Conservation (phyloP, 495 filamentous ascomycete species). For the Lichina pygmaea region DNA sequence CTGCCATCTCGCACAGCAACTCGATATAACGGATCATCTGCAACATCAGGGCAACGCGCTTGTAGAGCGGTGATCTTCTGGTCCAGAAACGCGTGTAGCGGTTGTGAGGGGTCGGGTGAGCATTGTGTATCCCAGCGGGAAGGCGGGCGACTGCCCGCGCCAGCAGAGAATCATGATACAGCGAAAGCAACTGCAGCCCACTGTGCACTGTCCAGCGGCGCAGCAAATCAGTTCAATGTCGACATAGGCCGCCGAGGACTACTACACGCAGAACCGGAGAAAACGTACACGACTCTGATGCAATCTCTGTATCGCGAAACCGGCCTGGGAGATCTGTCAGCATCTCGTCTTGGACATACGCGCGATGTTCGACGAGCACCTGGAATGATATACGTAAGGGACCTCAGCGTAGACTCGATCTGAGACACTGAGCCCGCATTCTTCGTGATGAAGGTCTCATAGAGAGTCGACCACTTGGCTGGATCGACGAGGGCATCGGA, state of each 20-base stretch:
- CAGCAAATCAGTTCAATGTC: too few species aligned
- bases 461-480: slow-evolving; percentile 50
- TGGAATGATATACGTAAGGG: slow-evolving; percentile 84
- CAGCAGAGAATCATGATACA: slow-evolving; percentile 86
- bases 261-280: neutral
- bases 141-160: slow-evolving; percentile 26
- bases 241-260: too few species aligned
- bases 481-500: slow-evolving; percentile 12
- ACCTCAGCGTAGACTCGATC: slow-evolving; percentile 77
- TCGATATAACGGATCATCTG: slow-evolving; percentile 87
- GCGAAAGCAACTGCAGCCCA: slow-evolving; percentile 62
- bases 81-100: slow-evolving; percentile 86
- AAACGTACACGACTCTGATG: slow-evolving; percentile 53
- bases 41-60: slow-evolving; percentile 47
- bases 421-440: slow-evolving; percentile 77
- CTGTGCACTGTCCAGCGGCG: slow-evolving; percentile 32
- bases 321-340: slow-evolving; percentile 27
- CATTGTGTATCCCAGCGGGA: slow-evolving; percentile 12
- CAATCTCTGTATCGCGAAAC: slow-evolving; percentile 78
- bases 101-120: slow-evolving; percentile 43
- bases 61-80: slow-evolving; percentile 43
- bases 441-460: slow-evolving; percentile 80
- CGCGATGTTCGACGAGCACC: slow-evolving; percentile 19
- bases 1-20: slow-evolving; percentile 61
- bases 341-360: neutral